phyloP scores from a whole-genome alignment of 140 eudicot genomes.

The Oenanthe javanica region DNA sequence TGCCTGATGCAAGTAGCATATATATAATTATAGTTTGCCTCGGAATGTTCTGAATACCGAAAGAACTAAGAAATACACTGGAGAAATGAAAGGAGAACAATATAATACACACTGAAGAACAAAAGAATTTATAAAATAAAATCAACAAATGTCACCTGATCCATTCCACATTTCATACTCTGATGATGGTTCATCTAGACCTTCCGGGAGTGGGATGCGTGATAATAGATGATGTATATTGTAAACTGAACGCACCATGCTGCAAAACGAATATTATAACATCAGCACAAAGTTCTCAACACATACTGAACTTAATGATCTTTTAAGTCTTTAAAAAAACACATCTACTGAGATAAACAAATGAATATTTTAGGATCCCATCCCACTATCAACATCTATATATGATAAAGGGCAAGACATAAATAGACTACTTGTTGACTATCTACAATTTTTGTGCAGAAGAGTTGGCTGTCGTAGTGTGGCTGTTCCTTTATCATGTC shows the following conservation, averaged over 20 bases:
- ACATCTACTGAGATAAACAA: neutral
- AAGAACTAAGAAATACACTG: neutral
- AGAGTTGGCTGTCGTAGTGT: neutral
- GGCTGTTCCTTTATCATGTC: neutral
- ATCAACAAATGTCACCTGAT: constrained; percentile 35
- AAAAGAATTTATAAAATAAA: neutral
- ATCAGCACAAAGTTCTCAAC: constrained; percentile 3
- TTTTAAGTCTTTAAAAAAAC: neutral
- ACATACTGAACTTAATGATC: neutral
- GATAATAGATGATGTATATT: constrained; percentile 53
- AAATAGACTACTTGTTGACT: neutral
- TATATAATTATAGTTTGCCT: neutral
- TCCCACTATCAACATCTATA: too few relatives aligned
- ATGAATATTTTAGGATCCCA: neutral
- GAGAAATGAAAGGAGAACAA: neutral
- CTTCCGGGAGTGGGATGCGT: constrained; percentile 53
- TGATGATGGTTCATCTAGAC: constrained; percentile 40
- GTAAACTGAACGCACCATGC: constrained; percentile 50
- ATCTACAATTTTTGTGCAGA: neutral
- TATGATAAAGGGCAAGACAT: neutral
- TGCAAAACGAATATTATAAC: constrained; percentile 24
- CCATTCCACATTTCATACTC: constrained; percentile 68
- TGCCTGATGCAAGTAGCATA: constrained; percentile 28
- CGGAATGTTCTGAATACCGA: neutral
- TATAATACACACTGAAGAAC: neutral